Percentiles rank a stretch among this genome's conserved stretches.
phyloP scores from a whole-genome alignment of 2,329 filamentous ascomycete genomes.

The Ophiostoma pallidulum region DNA sequence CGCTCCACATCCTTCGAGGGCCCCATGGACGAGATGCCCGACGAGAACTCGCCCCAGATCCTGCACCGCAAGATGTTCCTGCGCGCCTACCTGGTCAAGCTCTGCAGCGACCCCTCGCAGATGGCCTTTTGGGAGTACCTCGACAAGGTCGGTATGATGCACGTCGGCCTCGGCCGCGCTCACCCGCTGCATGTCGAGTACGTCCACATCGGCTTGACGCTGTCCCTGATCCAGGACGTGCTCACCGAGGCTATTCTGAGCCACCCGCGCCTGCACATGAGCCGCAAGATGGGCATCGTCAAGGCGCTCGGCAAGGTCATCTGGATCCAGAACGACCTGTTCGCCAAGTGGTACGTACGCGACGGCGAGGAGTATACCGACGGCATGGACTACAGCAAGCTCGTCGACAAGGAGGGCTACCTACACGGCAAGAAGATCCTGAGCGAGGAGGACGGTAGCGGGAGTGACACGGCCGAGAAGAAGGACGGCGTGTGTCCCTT shows the following conservation, averaged over 20 bases:
- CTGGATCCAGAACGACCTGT: conserved; percentile 82
- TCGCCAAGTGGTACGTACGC: conserved; percentile 71
- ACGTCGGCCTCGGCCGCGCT: conserved; percentile 62
- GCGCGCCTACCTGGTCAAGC: conserved; percentile 63
- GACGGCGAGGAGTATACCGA: conserved; percentile 54
- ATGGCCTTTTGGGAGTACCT: conserved; percentile 79
- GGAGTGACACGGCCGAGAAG: background rate
- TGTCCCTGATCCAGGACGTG: conserved; percentile 69
- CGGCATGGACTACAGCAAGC: conserved; percentile 35
- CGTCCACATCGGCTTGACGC: conserved; percentile 62
- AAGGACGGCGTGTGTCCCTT: conserved; percentile 22
- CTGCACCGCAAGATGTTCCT: conserved; percentile 68
- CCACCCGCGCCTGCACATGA: conserved; percentile 56
- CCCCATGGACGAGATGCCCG: conserved; percentile 52
- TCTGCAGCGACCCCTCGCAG: conserved; percentile 64
- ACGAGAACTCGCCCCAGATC: conserved; percentile 65
- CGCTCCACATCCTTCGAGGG: conserved; percentile 56
- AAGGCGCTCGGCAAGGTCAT: conserved; percentile 72
- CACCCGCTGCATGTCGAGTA: conserved; percentile 73
- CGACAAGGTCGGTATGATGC: conserved; percentile 79
- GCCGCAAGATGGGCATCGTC: conserved; percentile 62
- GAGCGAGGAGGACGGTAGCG: conserved; percentile 17
- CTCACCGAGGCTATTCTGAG: conserved; percentile 67
- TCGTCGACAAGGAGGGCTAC: conserved; percentile 50
- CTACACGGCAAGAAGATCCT: conserved; percentile 54